Base-by-base conservation (phyloP, 2,329 filamentous ascomycete genomes). In the Epichloe amarillans region DNA sequence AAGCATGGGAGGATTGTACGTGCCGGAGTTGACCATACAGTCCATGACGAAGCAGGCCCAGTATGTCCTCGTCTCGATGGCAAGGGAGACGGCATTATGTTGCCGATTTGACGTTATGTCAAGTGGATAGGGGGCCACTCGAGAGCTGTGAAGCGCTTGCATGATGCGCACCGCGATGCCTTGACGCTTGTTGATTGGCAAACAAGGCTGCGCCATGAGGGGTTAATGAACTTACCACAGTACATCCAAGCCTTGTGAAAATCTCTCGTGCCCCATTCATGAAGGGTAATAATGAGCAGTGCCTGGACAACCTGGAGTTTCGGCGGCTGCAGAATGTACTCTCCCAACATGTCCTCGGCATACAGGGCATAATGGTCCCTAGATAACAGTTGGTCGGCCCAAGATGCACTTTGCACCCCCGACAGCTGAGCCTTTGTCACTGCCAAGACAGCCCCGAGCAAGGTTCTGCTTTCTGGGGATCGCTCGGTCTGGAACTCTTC, bases 11-110 rank as follows among this genome's bases (percentile, higher is more conserved):
- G 66, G 64, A 7, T 66, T 66, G 23, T 68, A 68, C 0, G 64
- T 69, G 0, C 69, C 69, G 2, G 68, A 71, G 38, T 68, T 68
- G 38, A 73, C 63, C 47, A 71, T 66, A 10, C 69, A 67, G 51
- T 72, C 69, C 61, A 73, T 66, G 33, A 73, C 65, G 49, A 71
- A 72, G 53, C 70, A 72, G 0, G 65, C 65, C 71, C 71, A 73
- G 42, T 70, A 71, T 0, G 69, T 71, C 1, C 70, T 57, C 2
- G 66, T 68, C 38, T 69, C 63, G 3, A 67, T 63, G 0, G 65
- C 62, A 0, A 59, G 55, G 4, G 60, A 57, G 6, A 61, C 39
- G 35, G 55, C 30, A 17, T 63, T 53, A 3, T 56, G 52, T 21
- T 55, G 50, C 3, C 50, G 50, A n/a, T 56, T 56, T 2, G 52